Conservation (phyloP, 768 basidiomycete genomes). For the Hygrophorus russula region DNA sequence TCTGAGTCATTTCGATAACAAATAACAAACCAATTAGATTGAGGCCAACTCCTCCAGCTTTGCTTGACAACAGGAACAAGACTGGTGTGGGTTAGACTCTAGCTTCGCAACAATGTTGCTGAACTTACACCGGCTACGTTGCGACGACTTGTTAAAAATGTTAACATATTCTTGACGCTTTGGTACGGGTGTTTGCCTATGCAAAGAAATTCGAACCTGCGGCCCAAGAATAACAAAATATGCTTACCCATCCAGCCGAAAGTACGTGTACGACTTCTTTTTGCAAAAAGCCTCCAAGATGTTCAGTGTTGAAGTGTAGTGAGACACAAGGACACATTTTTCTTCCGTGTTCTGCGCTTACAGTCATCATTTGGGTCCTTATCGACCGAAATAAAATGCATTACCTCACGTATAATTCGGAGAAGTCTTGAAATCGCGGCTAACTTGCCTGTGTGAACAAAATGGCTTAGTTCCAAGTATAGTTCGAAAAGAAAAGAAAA, state of each 20-base stretch:
- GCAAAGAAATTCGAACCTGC: not conserved
- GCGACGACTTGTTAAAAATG: slow-evolving; percentile 70
- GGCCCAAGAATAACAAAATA: not conserved
- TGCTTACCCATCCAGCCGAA: slow-evolving; percentile 77
- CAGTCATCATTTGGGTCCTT: not conserved
- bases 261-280: slow-evolving; percentile 62
- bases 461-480: not conserved
- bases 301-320: slow-evolving; percentile 91
- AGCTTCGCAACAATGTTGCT: not conserved
- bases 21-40: slow-evolving; percentile 53
- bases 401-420: slow-evolving; percentile 44
- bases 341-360: slow-evolving; percentile 60
- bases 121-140: slow-evolving; percentile 57
- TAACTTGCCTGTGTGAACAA: slow-evolving; percentile 54
- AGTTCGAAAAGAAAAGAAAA: not conserved
- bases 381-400: not conserved
- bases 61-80: slow-evolving; percentile 86
- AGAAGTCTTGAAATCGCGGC: slow-evolving; percentile 57
- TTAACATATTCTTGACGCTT: slow-evolving; percentile 86
- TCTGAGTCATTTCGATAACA: too few species aligned
- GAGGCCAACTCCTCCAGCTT: slow-evolving; percentile 85
- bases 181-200: slow-evolving; percentile 60
- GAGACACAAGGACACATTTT: slow-evolving; percentile 94
- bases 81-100: slow-evolving; percentile 32
- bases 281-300: slow-evolving; percentile 83